Evolutionary conservation across 305 asterid species (phyloP).

Genomic region (Striga hermonthica): DNA sequence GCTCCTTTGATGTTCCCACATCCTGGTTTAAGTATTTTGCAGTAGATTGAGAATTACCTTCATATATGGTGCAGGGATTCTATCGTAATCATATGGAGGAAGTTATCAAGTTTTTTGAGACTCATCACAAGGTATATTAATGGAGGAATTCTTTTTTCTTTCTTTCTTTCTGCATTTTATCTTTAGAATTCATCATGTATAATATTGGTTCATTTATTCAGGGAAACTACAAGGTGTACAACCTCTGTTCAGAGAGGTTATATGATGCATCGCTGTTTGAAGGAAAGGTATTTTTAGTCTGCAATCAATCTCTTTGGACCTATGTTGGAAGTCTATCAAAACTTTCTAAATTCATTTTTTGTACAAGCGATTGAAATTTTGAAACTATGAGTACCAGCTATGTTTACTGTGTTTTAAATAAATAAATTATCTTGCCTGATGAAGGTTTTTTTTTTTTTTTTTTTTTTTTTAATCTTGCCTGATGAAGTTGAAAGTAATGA

Average conservation of each 20-base stretch:
- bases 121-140: constrained; percentile 79
- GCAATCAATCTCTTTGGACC: constrained; percentile 12
- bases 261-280: constrained; percentile 93
- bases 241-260: constrained; percentile 96
- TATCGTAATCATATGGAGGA: constrained; percentile 98
- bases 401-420: constrained; percentile 12
- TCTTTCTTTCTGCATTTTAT: constrained; percentile 7
- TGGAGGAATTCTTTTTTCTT: constrained; percentile 16
- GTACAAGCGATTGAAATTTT: constrained; percentile 18
- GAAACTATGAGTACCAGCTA: constrained; percentile 9
- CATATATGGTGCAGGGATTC: constrained; percentile 61
- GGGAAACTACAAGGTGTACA: constrained; percentile 95
- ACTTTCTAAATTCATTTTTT: constrained; percentile 19
- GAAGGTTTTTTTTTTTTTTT: no score
- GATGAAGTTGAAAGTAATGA: constrained; percentile 25
- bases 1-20: constrained; percentile 21
- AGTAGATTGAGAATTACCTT: constrained; percentile 27
- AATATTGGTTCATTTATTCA: constrained; percentile 38
- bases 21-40: constrained; percentile 11
- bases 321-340: constrained; percentile 17
- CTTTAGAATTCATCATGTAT: constrained; percentile 1
- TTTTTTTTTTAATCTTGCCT: no score
- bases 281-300: constrained; percentile 68
- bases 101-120: constrained; percentile 92
- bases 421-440: constrained; percentile 19